Evolutionary conservation across 2,329 filamentous ascomycete genomes (phyloP), one percentile per base, ranked within the genome.

Genomic region (Aspergillus fijiensis): DNA sequence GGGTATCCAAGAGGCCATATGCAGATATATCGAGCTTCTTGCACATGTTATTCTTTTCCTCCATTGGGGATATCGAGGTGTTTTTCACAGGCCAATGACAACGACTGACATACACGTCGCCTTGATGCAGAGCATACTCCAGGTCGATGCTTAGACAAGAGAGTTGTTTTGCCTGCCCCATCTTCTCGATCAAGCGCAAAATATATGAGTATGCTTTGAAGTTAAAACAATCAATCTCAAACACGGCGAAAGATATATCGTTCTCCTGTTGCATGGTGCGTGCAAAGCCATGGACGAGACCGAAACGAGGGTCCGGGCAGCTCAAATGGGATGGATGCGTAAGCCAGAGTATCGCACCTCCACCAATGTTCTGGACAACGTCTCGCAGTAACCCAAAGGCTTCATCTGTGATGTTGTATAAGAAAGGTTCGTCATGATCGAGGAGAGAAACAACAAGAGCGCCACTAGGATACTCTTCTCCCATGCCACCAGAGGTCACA

Each of bases 181-280:
- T 35, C 5, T 35, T 35, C 33, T 35, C 33, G 10, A 35, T 35
- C 33, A 35, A 35, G 33, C 33, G 10, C 33, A 12, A 5, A 35
- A 35, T 12, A 14, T 14, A 12, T 11, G 33, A 12, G 33, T 35
- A 35, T 35, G 33, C 33, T 35, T 11, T 5, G 10, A 14, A 35
- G 14, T 65, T 52, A 27, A 62, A 55, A 4, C 29, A 49, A 19
- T 66, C 62, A n/a, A 61, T 49, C 39, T 67, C 58, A 0, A 67
- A 51, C 3, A 59, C 62, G 14, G 51, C 52, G 19, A 66, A 60
- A 2, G 59, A 19, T n/a, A 54, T 33, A 11, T 50, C 27, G 3
- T 53, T 11, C 27, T 67, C 65, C 12, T 59, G 59, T 35, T 59
- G 54, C 9, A 59, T 35, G 23, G 63, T 65, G 5, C 65, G 51